A percentile compares a stretch with the other conserved stretches of the same genome.
phyloP scores from a whole-genome alignment of 768 basidiomycete genomes.

The Phaffia australis region DNA sequence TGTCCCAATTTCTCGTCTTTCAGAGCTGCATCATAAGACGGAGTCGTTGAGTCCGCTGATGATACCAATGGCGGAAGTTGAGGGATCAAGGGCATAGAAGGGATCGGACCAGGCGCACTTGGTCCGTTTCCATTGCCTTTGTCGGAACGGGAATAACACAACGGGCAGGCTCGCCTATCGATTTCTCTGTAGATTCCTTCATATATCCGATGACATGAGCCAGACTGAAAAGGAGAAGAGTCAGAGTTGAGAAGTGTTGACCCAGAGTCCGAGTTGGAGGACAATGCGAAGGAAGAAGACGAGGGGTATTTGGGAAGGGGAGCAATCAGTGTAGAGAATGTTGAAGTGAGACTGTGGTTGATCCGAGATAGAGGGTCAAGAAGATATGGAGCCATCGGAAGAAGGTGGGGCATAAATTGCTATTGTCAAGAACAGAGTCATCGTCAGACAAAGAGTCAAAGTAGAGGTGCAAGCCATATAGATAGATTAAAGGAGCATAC shows the following conservation, averaged over 20 bases:
- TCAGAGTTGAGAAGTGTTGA: slow-evolving; percentile 36
- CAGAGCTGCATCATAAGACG: neutral
- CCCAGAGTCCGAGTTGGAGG: slow-evolving; percentile 25
- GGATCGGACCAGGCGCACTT: slow-evolving; percentile 21
- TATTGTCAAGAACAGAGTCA: neutral
- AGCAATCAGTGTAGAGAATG: slow-evolving; percentile 90
- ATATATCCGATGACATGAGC: slow-evolving; percentile 10
- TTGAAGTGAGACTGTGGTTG: slow-evolving; percentile 41
- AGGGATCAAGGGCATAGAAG: slow-evolving; percentile 42
- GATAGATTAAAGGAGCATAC: slow-evolving; percentile 44
- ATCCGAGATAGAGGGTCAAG: neutral
- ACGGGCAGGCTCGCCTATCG: slow-evolving; percentile 50
- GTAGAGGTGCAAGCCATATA: neutral
- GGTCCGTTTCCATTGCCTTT: slow-evolving; percentile 32
- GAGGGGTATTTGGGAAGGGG: slow-evolving; percentile 61
- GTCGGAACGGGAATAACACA: slow-evolving; percentile 59
- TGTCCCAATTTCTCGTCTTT: neutral
- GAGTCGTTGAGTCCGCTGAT: slow-evolving; percentile 17
- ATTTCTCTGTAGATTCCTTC: neutral
- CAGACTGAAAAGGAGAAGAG: slow-evolving; percentile 23
- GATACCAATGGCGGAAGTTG: slow-evolving; percentile 25
- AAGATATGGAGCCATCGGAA: slow-evolving; percentile 12
- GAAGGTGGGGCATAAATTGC: neutral
- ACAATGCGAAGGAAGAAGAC: slow-evolving; percentile 28
- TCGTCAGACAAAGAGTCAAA: neutral